These are phyloP conservation scores for Hyaloperonospora brassicae DNA, from an alignment of 352 stramenopile genomes.

Conservation along the genomic window DNA sequence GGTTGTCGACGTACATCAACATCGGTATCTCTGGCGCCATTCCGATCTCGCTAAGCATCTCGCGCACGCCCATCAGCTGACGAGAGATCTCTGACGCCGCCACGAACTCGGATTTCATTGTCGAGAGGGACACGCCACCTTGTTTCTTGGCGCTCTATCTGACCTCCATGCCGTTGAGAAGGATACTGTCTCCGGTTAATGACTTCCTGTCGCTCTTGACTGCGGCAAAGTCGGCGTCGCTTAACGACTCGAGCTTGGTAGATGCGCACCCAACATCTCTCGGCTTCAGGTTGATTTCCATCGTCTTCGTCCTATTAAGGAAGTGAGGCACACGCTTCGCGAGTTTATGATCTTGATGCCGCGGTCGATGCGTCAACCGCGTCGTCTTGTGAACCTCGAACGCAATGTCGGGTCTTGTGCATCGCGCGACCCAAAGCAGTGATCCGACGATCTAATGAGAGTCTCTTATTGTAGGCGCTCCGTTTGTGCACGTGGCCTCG, in stretches of 20 bases:
- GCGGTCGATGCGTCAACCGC: not conserved
- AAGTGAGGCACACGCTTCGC: conserved; percentile 5
- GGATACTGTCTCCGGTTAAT: not conserved
- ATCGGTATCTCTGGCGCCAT: not conserved
- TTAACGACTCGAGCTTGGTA: not conserved
- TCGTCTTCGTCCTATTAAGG: too few relatives aligned
- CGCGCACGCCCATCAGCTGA: too few relatives aligned
- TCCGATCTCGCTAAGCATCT: not conserved
- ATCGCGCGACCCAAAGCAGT: not conserved
- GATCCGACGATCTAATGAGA: not conserved
- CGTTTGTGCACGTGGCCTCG: not conserved
- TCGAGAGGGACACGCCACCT: not conserved
- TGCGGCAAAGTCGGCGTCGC: not conserved
- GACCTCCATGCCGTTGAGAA: not conserved
- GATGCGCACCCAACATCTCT: not conserved
- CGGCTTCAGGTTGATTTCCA: not conserved
- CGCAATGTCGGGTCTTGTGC: not conserved
- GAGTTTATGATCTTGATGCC: conserved; percentile 3
- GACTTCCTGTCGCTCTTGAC: not conserved
- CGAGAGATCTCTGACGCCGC: too few relatives aligned
- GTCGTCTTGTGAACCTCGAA: not conserved
- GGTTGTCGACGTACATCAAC: not conserved
- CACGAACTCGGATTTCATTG: not conserved
- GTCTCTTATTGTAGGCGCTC: not conserved
- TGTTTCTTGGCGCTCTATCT: not conserved